Evolutionary conservation across 371 early-diverging fungal species (phyloP), one percentile per base, ranked within the genome.

Genomic region (Syncephalastrum racemosum): DNA sequence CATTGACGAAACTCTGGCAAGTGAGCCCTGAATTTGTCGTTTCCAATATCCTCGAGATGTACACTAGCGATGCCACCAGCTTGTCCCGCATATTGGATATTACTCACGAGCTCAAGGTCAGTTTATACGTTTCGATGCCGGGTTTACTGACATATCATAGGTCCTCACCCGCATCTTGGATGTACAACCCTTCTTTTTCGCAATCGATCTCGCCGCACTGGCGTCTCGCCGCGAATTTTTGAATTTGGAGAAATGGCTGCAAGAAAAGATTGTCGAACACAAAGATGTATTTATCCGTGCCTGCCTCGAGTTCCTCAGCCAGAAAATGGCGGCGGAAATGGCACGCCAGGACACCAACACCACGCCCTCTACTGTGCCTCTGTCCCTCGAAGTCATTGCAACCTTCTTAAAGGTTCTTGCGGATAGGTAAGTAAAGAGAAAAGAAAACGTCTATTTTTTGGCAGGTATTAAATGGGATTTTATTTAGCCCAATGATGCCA

Each of bases 201-300:
- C 91, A 0, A 89, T 95, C 47, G 95, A 94, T 50, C 67, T 95
- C 24, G 94, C 94, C 14, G 85, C 91, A 1, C 70, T 95, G 13
- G 93, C 95, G 12, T 86, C 88, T 4, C 82, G 91, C 12, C 71
- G 91, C 27, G 91, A 92, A 56, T 87, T 85, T 53, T 70, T 95
- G 1, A 92, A 59, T 7, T 66, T 95, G 4, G 95, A 94, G 57
- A 93, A 90, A 65, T 95, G 94, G 94, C 71, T 95, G 18, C 85
- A 78, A 54, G 93, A 91, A 46, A 84, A 87, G 48, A 81, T 92
- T 4, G 60, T 59, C 0, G 77, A 86, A 13, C 82, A 85, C 43
- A 86, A 87, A 6, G 88, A 88, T 50, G 49, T 68, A 14, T 95
- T 95, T 70, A 63, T 87, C 40, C 75, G 78, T 22, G 84, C 88